Conservation (phyloP, 2,329 filamentous ascomycete species). For the Pyrenophora graminea region DNA sequence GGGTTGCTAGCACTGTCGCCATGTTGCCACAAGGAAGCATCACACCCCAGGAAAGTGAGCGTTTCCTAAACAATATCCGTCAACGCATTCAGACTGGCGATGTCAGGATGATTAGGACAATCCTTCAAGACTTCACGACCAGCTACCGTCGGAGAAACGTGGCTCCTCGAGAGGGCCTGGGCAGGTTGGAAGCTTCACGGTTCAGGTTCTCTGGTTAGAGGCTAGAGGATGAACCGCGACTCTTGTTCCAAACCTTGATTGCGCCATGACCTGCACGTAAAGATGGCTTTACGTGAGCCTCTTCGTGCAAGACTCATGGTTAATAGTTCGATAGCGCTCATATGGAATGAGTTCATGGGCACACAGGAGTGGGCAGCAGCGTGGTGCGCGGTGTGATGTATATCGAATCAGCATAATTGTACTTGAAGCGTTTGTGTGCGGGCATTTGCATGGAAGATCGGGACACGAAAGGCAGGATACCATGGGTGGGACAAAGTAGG, state of each 20-base stretch:
- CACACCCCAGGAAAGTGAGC: conserved; percentile 76
- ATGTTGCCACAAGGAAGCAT: conserved; percentile 77
- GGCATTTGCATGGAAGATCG: conserved; percentile 24
- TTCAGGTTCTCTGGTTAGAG: conserved; percentile 70
- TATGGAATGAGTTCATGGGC: conserved; percentile 1
- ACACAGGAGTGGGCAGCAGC: not conserved
- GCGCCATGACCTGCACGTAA: not conserved
- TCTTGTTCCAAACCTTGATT: conserved; percentile 6
- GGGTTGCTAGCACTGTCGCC: conserved; percentile 82
- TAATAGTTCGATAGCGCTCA: not conserved
- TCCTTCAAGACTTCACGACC: conserved; percentile 96
- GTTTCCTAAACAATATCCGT: conserved; percentile 78
- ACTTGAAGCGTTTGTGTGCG: conserved; percentile 23
- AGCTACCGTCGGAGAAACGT: conserved; percentile 92
- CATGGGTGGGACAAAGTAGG: conserved; percentile 8
- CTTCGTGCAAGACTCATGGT: not conserved
- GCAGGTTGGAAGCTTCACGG: conserved; percentile 80
- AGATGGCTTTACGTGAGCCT: not conserved
- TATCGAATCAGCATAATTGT: conserved; percentile 19
- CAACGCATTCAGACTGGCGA: conserved; percentile 72
- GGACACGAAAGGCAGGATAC: conserved; percentile 15
- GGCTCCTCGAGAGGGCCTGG: conserved; percentile 89
- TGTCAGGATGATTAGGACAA: conserved; percentile 76
- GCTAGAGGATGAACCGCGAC: conserved; percentile 13
- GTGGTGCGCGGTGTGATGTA: conserved; percentile 11